Evolutionary conservation across 1,139 yeast genomes (phyloP).

Genomic region (Kurtzmaniella quercitrusa): DNA sequence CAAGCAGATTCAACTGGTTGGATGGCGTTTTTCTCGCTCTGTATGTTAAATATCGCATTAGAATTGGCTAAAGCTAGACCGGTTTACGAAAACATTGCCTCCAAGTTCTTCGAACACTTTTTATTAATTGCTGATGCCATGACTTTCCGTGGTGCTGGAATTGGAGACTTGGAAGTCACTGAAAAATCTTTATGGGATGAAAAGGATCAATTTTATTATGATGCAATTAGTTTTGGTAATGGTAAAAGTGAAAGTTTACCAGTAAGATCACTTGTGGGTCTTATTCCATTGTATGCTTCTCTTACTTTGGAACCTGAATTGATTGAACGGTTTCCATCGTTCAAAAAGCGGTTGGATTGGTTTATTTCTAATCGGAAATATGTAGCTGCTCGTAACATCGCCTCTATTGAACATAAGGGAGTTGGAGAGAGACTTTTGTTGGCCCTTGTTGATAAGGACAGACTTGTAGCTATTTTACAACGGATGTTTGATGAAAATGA

Average conservation of each 20-base stretch:
- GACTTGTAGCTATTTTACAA: slow-evolving; percentile 70
- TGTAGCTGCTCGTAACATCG: slow-evolving; percentile 83
- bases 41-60: slow-evolving; percentile 90
- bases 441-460: slow-evolving; percentile 78
- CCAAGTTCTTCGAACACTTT: slow-evolving; percentile 93
- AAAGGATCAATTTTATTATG: slow-evolving; percentile 84
- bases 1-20: slow-evolving; percentile 98
- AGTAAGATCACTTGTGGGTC: slow-evolving; percentile 86
- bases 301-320: slow-evolving; percentile 86
- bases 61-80: slow-evolving; percentile 82
- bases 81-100: slow-evolving; percentile 91
- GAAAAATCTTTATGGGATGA: slow-evolving; percentile 86
- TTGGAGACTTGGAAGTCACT: slow-evolving; percentile 40
- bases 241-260: slow-evolving; percentile 65
- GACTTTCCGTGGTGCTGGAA: slow-evolving; percentile 61
- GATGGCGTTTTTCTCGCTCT: slow-evolving; percentile 94
- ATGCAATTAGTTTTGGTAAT: slow-evolving; percentile 85
- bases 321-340: slow-evolving; percentile 74
- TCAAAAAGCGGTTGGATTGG: slow-evolving; percentile 85
- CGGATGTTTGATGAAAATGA: slow-evolving; percentile 88
- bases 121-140: slow-evolving; percentile 91
- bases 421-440: slow-evolving; percentile 80
- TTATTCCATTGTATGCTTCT: slow-evolving; percentile 89
- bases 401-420: slow-evolving; percentile 83
- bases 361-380: slow-evolving; percentile 68